Conservation (phyloP, 2,329 filamentous ascomycete species). For the Pseudomassariella vexata region DNA sequence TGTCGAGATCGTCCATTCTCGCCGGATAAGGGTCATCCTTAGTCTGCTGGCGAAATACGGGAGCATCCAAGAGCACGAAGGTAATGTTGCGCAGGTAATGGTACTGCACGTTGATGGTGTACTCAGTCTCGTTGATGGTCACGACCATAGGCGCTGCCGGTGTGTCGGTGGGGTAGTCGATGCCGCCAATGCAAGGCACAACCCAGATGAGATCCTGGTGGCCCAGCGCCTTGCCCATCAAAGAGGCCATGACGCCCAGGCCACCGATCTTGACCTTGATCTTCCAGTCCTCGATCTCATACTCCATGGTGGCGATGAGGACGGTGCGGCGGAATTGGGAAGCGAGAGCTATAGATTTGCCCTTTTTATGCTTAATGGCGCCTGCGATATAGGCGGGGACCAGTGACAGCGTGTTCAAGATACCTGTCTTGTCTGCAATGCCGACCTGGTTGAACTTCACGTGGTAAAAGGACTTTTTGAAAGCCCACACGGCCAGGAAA, state of each 20-base stretch:
- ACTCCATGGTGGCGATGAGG: conserved; percentile 66
- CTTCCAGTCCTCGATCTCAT: conserved; percentile 64
- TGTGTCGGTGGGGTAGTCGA: conserved; percentile 57
- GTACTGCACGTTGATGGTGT: conserved; percentile 59
- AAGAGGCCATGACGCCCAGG: conserved; percentile 63
- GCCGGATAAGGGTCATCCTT: conserved; percentile 59
- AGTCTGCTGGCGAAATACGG: conserved; percentile 59
- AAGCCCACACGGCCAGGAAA: conserved; percentile 43
- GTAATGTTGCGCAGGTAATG: conserved; percentile 60
- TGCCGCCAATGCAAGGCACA: conserved; percentile 55
- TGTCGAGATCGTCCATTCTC: conserved; percentile 64
- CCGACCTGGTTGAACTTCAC: conserved; percentile 55
- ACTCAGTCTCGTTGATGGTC: conserved; percentile 53
- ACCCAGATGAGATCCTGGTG: conserved; percentile 63
- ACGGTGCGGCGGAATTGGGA: conserved; percentile 42
- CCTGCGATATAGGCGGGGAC: neutral
- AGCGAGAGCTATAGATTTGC: neutral
- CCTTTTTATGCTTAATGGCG: neutral
- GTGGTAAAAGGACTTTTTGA: conserved; percentile 47
- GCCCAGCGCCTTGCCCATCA: conserved; percentile 61
- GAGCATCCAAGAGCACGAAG: conserved; percentile 61
- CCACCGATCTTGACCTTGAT: conserved; percentile 70
- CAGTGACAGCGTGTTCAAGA: neutral
- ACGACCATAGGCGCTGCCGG: conserved; percentile 56
- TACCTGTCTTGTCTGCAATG: conserved; percentile 21